Evolutionary conservation across 805 yeast genomes (phyloP).

Genomic region (Teunomyces lycoperdinae): DNA sequence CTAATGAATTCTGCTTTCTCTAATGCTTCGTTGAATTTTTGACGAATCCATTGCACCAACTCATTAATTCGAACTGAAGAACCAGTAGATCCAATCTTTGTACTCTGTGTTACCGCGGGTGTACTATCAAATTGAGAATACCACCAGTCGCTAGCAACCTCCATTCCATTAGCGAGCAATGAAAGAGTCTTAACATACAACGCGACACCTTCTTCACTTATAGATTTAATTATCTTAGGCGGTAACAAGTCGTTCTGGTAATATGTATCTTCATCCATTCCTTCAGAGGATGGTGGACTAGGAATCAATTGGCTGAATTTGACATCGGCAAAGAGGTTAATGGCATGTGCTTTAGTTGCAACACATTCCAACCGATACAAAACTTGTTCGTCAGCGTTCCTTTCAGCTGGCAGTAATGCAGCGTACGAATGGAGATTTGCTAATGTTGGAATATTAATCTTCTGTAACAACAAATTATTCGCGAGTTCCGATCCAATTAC

Average conservation of each 20-base stretch:
- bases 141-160: constrained; percentile 91
- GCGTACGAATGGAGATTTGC: constrained; percentile 14
- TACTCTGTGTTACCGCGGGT: constrained; percentile 4
- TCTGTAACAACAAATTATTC: constrained; percentile 34
- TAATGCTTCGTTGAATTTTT: constrained; percentile 80
- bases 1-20: constrained; percentile 84
- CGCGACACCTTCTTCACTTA: constrained; percentile 84
- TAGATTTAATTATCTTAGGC: constrained; percentile 50
- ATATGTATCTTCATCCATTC: constrained; percentile 33
- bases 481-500: constrained; percentile 32
- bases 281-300: constrained; percentile 53
- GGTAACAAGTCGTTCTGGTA: constrained; percentile 49
- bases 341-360: constrained; percentile 89
- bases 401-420: constrained; percentile 15
- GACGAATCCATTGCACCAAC: constrained; percentile 89
- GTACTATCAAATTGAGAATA: constrained; percentile 31
- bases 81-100: constrained; percentile 18
- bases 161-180: constrained; percentile 81
- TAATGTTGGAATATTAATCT: constrained; percentile 29
- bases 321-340: constrained; percentile 84
- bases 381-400: constrained; percentile 36
- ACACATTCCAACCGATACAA: constrained; percentile 59
- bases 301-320: constrained; percentile 86
- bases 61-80: constrained; percentile 49
- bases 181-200: constrained; percentile 83